These are phyloP conservation scores for Zymoseptoria passerinii DNA, from an alignment of 2,329 filamentous ascomycete species.

Conservation along the genomic window DNA sequence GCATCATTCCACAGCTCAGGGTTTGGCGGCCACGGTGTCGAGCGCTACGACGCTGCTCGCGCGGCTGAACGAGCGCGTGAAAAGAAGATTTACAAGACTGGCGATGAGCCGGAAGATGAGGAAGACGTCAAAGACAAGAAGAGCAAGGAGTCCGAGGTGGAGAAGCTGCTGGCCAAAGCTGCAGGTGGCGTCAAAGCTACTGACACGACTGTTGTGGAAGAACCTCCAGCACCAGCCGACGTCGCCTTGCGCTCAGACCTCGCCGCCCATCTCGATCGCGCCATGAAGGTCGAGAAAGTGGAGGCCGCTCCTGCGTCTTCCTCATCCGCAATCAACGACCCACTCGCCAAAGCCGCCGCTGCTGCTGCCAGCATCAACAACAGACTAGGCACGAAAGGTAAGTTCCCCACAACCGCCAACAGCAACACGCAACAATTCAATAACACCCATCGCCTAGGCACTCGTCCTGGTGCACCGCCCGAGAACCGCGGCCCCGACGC, in stretches of 20 bases:
- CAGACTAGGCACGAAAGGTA: conserved; percentile 75
- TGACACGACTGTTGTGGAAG: conserved; percentile 14
- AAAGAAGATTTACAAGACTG: conserved; percentile 81
- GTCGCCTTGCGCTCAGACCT: conserved; percentile 19
- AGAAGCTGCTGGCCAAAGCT: conserved; percentile 50
- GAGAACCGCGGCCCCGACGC: conserved; percentile 98
- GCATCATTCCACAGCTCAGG: conserved; percentile 76
- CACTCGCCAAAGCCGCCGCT: conserved; percentile 55
- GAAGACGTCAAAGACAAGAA: conserved; percentile 57
- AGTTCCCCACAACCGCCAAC: neutral
- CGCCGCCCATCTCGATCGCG: conserved; percentile 49
- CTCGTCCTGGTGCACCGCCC: conserved; percentile 85
- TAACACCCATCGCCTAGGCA: conserved; percentile 41
- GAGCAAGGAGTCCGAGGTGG: conserved; percentile 36
- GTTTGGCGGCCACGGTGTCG: conserved; percentile 90
- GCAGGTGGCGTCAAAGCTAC: conserved; percentile 43
- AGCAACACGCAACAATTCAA: neutral
- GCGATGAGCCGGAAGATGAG: conserved; percentile 72
- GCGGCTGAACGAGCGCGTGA: conserved; percentile 80
- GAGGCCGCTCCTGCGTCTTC: conserved; percentile 32
- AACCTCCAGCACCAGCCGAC: conserved; percentile 3
- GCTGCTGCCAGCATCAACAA: conserved; percentile 86
- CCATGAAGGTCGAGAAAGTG: conserved; percentile 63
- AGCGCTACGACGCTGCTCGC: conserved; percentile 82
- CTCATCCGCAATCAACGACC: conserved; percentile 16